phyloP scores from a whole-genome alignment of 176 grass and related monocot genomes.

The Aegilops sharonensis region DNA sequence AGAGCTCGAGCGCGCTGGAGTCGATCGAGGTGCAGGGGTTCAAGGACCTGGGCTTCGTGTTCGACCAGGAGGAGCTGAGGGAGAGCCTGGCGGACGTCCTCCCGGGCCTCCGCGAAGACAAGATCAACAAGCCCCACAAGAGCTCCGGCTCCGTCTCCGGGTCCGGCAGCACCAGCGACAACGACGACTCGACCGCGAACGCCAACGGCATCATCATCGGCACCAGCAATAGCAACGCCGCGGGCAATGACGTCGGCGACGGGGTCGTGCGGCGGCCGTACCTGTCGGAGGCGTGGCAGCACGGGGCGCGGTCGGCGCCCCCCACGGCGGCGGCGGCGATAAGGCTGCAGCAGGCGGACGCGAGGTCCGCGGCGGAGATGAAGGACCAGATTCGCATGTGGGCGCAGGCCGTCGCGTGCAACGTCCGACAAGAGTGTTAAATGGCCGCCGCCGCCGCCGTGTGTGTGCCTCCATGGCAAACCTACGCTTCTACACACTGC shows the following conservation, averaged over 20 bases:
- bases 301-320: constrained; percentile 20
- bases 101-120: constrained; percentile 53
- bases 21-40: constrained; percentile 90
- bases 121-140: constrained; percentile 1
- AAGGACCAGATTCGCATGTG: constrained; percentile 87
- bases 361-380: constrained; percentile 56
- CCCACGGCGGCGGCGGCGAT: constrained; percentile 12
- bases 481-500: background rate
- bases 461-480: background rate
- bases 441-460: background rate
- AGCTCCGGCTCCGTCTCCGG: constrained; percentile 6
- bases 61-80: constrained; percentile 56
- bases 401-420: constrained; percentile 93
- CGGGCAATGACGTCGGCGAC: background rate
- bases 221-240: background rate
- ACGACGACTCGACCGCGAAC: background rate
- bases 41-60: constrained; percentile 89
- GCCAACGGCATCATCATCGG: background rate
- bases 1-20: constrained; percentile 66
- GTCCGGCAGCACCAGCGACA: constrained; percentile 21
- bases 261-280: constrained; percentile 33
- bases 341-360: constrained; percentile 46
- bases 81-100: constrained; percentile 54
- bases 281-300: constrained; percentile 72
- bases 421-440: constrained; percentile 49